A percentile compares a stretch with the other conserved stretches of the same genome.
Evolutionary conservation across 306 rosid genomes (phyloP).

Genomic region (Cyamopsis tetragonoloba): DNA sequence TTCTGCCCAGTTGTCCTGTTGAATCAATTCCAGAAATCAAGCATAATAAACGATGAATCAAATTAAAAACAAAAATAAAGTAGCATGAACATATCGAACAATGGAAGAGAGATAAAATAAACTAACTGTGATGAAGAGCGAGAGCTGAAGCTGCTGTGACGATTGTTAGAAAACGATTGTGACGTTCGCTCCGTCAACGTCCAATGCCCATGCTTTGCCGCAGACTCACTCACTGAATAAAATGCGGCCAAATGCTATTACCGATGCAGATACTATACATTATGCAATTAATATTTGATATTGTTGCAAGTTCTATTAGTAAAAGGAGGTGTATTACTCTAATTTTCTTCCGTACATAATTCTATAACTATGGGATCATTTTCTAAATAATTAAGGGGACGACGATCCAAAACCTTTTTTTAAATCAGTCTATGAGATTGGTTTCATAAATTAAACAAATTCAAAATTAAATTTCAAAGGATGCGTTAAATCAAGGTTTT

Average conservation of each 20-base stretch:
- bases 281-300: background rate
- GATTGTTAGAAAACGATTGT: slow-evolving; percentile 71
- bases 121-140: slow-evolving; percentile 78
- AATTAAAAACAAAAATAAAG: background rate
- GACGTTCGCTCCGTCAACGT: slow-evolving; percentile 60
- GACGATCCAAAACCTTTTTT: background rate
- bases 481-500: background rate
- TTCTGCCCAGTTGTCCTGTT: slow-evolving; percentile 71
- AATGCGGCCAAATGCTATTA: slow-evolving; percentile 14
- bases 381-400: too few species aligned
- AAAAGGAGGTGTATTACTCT: too few species aligned
- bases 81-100: background rate
- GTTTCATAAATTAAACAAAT: background rate
- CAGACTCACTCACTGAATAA: slow-evolving; percentile 37
- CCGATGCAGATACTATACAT: background rate
- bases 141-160: slow-evolving; percentile 61
- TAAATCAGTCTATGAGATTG: background rate
- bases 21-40: slow-evolving; percentile 25
- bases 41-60: background rate
- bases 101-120: slow-evolving; percentile 16
- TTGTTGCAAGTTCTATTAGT: too few species aligned
- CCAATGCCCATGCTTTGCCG: slow-evolving; percentile 61
- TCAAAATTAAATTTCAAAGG: background rate
- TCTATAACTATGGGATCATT: too few species aligned
- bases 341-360: too few species aligned